phyloP scores from a whole-genome alignment of 139 green algal species.

The Tetraselmis striata region DNA sequence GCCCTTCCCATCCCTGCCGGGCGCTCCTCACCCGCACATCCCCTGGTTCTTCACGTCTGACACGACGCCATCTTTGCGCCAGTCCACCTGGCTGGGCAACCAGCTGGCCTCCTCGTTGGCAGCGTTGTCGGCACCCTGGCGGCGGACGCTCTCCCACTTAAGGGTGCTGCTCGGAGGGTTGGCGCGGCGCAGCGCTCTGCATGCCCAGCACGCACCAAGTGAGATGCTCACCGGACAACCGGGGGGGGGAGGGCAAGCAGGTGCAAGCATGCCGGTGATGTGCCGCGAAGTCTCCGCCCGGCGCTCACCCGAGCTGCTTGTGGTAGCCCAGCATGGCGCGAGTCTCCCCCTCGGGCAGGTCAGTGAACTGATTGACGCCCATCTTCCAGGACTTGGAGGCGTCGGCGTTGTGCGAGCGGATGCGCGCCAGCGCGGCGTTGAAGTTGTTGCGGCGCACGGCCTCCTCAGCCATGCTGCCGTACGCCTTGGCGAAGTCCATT shows the following conservation, averaged over 20 bases:
- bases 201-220: too few species aligned
- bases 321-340: not conserved
- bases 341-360: not conserved
- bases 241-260: too few species aligned
- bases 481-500: not conserved
- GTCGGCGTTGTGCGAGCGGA: not conserved
- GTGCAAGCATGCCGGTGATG: too few species aligned
- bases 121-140: not conserved
- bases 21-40: too few species aligned
- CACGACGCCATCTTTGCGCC: slow-evolving; percentile 5
- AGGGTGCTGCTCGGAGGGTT: not conserved
- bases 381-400: not conserved
- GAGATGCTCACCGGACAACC: too few species aligned
- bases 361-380: not conserved
- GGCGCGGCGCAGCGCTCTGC: not conserved
- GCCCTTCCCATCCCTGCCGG: too few species aligned
- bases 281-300: too few species aligned
- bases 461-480: not conserved
- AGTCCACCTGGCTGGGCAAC: slow-evolving; percentile 10
- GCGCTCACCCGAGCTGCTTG: not conserved
- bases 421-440: not conserved
- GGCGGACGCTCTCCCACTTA: not conserved
- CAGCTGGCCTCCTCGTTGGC: too few species aligned
- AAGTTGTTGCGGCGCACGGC: not conserved
- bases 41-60: slow-evolving; percentile 17